A percentile compares a stretch with the other conserved stretches of the same genome.
These are phyloP conservation scores for Isabelozyma gotoi DNA, from an alignment of 805 yeast species.

Conservation along the genomic window DNA sequence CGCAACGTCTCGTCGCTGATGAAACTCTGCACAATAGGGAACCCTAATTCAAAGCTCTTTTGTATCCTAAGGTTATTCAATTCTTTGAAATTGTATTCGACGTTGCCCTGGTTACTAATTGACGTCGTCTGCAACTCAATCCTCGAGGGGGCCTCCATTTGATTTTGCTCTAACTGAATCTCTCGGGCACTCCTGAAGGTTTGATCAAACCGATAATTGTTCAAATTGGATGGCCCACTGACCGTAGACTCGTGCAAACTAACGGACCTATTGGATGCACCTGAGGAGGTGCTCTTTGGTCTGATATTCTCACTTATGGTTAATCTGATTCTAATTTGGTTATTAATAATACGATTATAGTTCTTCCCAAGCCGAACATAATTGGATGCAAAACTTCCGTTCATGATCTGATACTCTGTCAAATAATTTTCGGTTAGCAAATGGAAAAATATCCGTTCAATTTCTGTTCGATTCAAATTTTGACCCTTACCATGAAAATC, in stretches of 20 bases:
- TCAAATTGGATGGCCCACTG: constrained; percentile 1
- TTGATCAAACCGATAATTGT: constrained; percentile 15
- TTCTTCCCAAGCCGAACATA: constrained; percentile 65
- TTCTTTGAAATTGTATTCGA: constrained; percentile 29
- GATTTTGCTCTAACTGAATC: constrained; percentile 9
- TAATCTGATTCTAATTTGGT: constrained; percentile 48
- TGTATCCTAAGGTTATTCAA: constrained; percentile 43
- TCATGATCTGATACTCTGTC: constrained; percentile 70
- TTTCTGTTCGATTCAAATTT: constrained; percentile 59
- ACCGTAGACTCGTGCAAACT: not conserved
- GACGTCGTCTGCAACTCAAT: constrained; percentile 14
- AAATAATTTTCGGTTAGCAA: constrained; percentile 65
- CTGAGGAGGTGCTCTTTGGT: constrained; percentile 10
- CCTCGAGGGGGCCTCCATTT: constrained; percentile 17
- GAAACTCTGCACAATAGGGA: constrained; percentile 12
- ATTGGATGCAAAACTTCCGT: constrained; percentile 75
- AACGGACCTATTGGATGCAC: constrained; percentile 7
- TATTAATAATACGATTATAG: constrained; percentile 49
- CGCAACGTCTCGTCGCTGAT: constrained; percentile 33
- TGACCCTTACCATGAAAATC: constrained; percentile 74
- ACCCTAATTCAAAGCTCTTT: constrained; percentile 39
- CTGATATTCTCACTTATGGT: constrained; percentile 8
- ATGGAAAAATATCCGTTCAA: constrained; percentile 82
- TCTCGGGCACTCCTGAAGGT: constrained; percentile 18
- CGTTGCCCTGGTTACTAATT: constrained; percentile 17